Conservation (phyloP, 1,284 basidiomycete genomes). For the Tylopilus sp. region DNA sequence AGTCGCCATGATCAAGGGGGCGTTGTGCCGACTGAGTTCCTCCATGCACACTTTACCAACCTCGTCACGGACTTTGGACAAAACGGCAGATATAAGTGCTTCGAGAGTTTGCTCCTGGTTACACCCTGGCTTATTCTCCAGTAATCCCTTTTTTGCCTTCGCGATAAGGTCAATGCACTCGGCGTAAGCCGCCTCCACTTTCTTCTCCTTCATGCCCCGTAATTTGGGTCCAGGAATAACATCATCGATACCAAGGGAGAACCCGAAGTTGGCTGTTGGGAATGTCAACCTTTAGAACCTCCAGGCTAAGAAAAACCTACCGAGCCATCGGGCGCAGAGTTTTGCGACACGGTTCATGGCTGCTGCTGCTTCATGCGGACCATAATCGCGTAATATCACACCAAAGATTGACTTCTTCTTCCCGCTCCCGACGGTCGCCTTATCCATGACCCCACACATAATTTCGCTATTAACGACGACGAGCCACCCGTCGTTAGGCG, state of each 20-base stretch:
- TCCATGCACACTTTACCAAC: conserved; percentile 99
- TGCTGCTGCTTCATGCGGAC: conserved; percentile 88
- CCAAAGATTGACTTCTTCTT: conserved; percentile 99
- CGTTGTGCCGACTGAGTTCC: conserved; percentile 94
- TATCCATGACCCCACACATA: conserved; percentile 99
- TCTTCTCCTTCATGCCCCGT: conserved; percentile 77
- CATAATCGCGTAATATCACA: conserved; percentile 96
- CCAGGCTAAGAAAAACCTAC: conserved; percentile 43
- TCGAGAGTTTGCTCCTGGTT: conserved; percentile 97
- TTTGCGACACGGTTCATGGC: conserved; percentile 98
- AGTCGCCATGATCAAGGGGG: conserved; percentile 98
- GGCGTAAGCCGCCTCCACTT: conserved; percentile 88
- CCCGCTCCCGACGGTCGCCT: conserved; percentile 95
- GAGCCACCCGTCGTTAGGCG: conserved; percentile 97
- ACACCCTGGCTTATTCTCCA: conserved; percentile 96
- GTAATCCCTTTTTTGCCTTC: conserved; percentile 86
- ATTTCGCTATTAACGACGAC: conserved; percentile 98
- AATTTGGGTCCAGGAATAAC: conserved; percentile 93
- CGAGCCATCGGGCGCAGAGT: conserved; percentile 91
- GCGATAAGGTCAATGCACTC: conserved; percentile 88
- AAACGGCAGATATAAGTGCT: conserved; percentile 88
- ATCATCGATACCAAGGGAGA: conserved; percentile 98
- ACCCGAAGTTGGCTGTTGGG: conserved; percentile 85
- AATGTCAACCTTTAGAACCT: conserved; percentile 3
- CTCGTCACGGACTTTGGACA: conserved; percentile 93